Conservation (phyloP, 2,329 filamentous ascomycete species). For the Rugonectria rugulosa region DNA sequence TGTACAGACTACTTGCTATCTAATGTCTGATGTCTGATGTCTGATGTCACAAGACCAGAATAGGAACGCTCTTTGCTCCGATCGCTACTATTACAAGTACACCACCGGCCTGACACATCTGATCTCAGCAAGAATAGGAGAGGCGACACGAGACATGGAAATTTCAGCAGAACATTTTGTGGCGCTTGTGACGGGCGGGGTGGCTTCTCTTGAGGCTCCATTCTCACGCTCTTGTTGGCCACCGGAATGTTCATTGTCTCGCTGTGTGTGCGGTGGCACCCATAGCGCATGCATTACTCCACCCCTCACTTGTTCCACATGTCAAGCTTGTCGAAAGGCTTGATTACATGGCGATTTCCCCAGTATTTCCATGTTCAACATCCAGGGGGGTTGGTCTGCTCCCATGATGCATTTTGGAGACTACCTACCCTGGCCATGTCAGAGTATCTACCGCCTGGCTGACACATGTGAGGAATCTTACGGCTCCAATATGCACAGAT, state of each 20-base stretch:
- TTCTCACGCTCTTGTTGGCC: not conserved
- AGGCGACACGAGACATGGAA: not conserved
- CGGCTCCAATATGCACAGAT: no score
- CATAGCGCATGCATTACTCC: conserved; percentile 11
- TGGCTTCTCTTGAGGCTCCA: conserved; percentile 2
- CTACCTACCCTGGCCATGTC: no score
- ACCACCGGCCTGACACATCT: not conserved
- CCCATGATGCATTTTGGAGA: no score
- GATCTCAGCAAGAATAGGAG: conserved; percentile 1
- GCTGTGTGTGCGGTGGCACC: conserved; percentile 6
- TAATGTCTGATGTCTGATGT: no score
- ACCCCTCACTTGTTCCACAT: conserved; percentile 19
- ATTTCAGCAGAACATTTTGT: not conserved
- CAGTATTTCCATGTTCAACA: conserved; percentile 6
- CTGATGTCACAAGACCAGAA: not conserved
- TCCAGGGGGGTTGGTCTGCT: not conserved
- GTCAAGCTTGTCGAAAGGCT: conserved; percentile 18
- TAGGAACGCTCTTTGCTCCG: not conserved
- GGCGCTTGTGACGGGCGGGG: conserved; percentile 5
- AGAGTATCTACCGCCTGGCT: no score
- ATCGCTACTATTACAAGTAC: not conserved
- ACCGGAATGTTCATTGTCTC: conserved; percentile 6
- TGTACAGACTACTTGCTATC: no score
- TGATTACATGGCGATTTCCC: conserved; percentile 12
- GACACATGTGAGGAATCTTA: no score